Evolutionary conservation across 495 filamentous ascomycete species (phyloP).

Genomic region (Penicillium coffeae): DNA sequence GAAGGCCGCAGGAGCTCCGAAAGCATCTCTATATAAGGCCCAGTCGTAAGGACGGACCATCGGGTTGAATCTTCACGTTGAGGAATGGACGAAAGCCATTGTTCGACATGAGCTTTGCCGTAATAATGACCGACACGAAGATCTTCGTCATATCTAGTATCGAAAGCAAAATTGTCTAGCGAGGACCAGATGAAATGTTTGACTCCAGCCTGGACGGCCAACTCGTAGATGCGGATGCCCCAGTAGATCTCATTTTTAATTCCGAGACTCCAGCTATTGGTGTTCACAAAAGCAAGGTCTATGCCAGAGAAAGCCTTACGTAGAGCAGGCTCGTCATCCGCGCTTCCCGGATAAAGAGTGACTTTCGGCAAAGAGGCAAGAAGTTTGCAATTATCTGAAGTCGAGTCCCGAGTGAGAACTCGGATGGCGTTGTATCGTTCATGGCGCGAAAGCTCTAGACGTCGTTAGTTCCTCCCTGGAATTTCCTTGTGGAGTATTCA

Average conservation of each 20-base stretch:
- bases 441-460: conserved; percentile 26
- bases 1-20: background rate
- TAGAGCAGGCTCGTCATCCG: conserved; percentile 42
- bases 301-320: conserved; percentile 35
- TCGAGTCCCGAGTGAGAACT: conserved; percentile 45
- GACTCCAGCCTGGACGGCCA: conserved; percentile 47
- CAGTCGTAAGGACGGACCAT: conserved; percentile 1
- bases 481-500: no score
- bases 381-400: conserved; percentile 32
- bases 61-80: background rate
- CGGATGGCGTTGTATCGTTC: conserved; percentile 41
- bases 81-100: conserved; percentile 65
- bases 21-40: conserved; percentile 1
- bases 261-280: conserved; percentile 51
- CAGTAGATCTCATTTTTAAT: conserved; percentile 53
- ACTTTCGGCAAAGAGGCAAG: conserved; percentile 39
- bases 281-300: conserved; percentile 52
- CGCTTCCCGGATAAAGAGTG: conserved; percentile 41
- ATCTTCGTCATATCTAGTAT: conserved; percentile 24
- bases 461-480: no score
- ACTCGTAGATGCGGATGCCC: conserved; percentile 52
- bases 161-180: conserved; percentile 34
- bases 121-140: conserved; percentile 52
- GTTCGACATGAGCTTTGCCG: conserved; percentile 47
- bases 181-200: conserved; percentile 51